Conservation (phyloP, 345 rosid species). For the Aethionema arabicum region DNA sequence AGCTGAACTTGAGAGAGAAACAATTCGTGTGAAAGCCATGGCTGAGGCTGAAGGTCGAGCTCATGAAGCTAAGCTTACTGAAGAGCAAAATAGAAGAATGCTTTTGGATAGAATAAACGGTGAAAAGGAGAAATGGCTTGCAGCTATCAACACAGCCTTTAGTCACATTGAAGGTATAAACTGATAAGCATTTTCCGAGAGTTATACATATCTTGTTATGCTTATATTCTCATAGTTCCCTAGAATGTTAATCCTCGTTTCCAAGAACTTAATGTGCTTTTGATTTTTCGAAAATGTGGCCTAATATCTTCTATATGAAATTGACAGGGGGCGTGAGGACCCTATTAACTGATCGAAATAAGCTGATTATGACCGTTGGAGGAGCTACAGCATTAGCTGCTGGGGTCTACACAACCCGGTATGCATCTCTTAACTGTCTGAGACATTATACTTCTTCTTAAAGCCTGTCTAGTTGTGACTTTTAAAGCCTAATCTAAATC, state of each 20-base stretch:
- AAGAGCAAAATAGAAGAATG: slow-evolving; percentile 87
- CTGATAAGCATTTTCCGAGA: slow-evolving; percentile 10
- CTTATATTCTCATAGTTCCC: neutral
- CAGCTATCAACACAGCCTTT: slow-evolving; percentile 86
- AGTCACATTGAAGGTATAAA: slow-evolving; percentile 85
- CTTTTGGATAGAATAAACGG: slow-evolving; percentile 77
- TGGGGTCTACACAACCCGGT: slow-evolving; percentile 94
- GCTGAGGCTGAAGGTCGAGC: slow-evolving; percentile 98
- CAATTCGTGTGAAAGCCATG: slow-evolving; percentile 91
- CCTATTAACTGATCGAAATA: slow-evolving; percentile 72
- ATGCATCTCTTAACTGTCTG: slow-evolving; percentile 4
- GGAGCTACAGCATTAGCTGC: slow-evolving; percentile 97
- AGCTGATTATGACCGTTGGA: slow-evolving; percentile 88
- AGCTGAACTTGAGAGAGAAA: slow-evolving; percentile 92
- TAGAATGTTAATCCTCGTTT: neutral
- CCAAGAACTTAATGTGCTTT: neutral
- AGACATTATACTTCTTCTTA: neutral
- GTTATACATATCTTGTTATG: slow-evolving; percentile 13
- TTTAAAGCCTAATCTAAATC: slow-evolving; percentile 18
- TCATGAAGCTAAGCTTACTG: slow-evolving; percentile 84
- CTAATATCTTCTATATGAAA: slow-evolving; percentile 16
- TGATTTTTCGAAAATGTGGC: neutral
- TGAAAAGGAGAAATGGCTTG: slow-evolving; percentile 97
- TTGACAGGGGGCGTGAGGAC: slow-evolving; percentile 78
- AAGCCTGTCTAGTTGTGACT: neutral